Conservation (phyloP, 208 protist species). For the Acanthamoeba royreba region DNA sequence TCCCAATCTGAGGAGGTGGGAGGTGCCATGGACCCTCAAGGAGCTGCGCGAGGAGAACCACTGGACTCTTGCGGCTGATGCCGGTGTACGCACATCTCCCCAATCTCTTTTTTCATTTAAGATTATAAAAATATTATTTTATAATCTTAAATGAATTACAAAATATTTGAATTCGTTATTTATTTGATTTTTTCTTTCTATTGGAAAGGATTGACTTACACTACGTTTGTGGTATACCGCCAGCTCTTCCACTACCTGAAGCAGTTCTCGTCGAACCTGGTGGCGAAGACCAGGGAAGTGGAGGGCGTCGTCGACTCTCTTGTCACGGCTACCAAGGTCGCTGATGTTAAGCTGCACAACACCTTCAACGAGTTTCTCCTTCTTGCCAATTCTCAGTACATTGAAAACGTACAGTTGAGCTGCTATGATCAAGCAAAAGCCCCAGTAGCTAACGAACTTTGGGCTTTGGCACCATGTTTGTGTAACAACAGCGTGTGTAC, state of each 20-base stretch:
- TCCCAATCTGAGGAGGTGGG: not conserved
- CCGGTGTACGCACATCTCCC: not conserved
- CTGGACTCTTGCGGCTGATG: conserved; percentile 8
- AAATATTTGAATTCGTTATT: not conserved
- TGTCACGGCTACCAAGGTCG: conserved; percentile 51
- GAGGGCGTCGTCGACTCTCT: conserved; percentile 65
- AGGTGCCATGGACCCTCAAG: conserved; percentile 15
- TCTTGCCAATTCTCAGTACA: conserved; percentile 76
- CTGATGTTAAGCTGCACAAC: conserved; percentile 70
- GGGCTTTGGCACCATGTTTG: not conserved
- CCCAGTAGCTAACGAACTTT: not conserved
- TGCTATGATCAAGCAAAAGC: not conserved
- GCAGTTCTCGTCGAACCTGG: conserved; percentile 68
- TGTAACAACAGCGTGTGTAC: not conserved
- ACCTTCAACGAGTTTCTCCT: conserved; percentile 78
- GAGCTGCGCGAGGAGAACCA: not conserved
- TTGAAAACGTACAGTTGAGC: conserved; percentile 68
- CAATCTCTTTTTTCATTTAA: not conserved
- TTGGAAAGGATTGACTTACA: no score
- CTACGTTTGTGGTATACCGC: no score
- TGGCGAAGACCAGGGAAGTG: conserved; percentile 67
- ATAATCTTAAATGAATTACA: not conserved
- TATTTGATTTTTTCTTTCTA: not conserved
- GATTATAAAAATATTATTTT: not conserved
- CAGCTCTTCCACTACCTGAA: conserved; percentile 67